A percentile compares a stretch with the other conserved stretches of the same genome.
Evolutionary conservation across 768 basidiomycete genomes (phyloP).

Genomic region (Podaxis sp.): DNA sequence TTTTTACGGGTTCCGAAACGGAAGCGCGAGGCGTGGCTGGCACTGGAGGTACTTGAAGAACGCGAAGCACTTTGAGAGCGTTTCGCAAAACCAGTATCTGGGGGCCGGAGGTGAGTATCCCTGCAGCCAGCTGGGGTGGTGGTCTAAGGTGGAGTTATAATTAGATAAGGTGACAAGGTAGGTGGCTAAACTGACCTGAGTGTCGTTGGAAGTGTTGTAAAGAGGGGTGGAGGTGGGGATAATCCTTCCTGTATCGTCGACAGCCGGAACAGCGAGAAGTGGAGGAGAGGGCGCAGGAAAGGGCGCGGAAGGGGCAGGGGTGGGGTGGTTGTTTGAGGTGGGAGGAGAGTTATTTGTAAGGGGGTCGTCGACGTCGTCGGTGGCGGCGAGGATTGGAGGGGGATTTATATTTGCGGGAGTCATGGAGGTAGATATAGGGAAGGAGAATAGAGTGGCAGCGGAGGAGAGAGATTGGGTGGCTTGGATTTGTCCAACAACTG

Average conservation of each 20-base stretch:
- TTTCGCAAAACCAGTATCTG: constrained; percentile 5
- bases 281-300: constrained; percentile 2
- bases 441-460: constrained; percentile 17
- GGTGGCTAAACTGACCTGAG: background rate
- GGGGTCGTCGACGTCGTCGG: constrained; percentile 14
- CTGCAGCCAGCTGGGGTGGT: background rate
- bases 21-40: constrained; percentile 13
- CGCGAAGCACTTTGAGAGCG: constrained; percentile 13
- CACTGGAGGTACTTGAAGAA: background rate
- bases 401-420: constrained; percentile 5
- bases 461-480: constrained; percentile 11
- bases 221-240: background rate
- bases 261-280: constrained; percentile 14
- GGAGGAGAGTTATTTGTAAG: background rate
- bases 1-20: constrained; percentile 17
- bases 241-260: constrained; percentile 2
- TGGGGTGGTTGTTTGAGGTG: background rate
- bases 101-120: constrained; percentile 14
- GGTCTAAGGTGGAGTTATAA: constrained; percentile 6
- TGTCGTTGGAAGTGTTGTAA: background rate
- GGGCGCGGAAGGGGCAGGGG: background rate
- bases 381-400: constrained; percentile 7
- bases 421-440: constrained; percentile 23
- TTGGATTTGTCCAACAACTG: constrained; percentile 4
- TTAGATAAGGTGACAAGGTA: constrained; percentile 16